These are phyloP conservation scores for Parietaria judaica DNA, from an alignment of 306 rosid genomes.

Conservation along the genomic window DNA sequence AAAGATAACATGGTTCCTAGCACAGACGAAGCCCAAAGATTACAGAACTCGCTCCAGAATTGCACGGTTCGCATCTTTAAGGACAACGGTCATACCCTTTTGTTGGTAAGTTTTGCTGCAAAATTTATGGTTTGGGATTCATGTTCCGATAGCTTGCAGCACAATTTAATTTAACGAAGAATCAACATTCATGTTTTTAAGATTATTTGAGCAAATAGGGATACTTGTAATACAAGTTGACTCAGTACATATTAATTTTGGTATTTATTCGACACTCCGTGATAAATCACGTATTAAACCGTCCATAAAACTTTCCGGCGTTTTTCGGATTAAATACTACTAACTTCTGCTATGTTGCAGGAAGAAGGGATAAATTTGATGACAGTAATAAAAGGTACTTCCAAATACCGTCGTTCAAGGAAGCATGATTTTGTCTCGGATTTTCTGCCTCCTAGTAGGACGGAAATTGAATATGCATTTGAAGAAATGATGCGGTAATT, in stretches of 20 bases:
- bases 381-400: constrained; percentile 70
- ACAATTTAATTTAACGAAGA: too few species aligned
- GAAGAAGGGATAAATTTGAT: constrained; percentile 75
- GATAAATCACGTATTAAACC: too few species aligned
- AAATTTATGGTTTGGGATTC: background rate
- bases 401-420: constrained; percentile 62
- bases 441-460: constrained; percentile 66
- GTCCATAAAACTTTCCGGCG: too few species aligned
- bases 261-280: too few species aligned
- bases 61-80: constrained; percentile 63
- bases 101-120: constrained; percentile 53
- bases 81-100: constrained; percentile 85
- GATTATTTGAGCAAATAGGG: too few species aligned
- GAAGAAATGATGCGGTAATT: constrained; percentile 58
- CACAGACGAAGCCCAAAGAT: constrained; percentile 66
- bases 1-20: constrained; percentile 92
- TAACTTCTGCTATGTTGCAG: constrained; percentile 29
- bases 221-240: too few species aligned
- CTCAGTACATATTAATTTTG: too few species aligned
- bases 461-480: constrained; percentile 45
- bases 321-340: too few species aligned
- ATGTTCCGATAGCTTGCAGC: background rate
- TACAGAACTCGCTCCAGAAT: constrained; percentile 35
- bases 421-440: constrained; percentile 45
- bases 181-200: too few species aligned